Conservation (phyloP, 176 grass and related monocot genomes). For the Oryza rufipogon region DNA sequence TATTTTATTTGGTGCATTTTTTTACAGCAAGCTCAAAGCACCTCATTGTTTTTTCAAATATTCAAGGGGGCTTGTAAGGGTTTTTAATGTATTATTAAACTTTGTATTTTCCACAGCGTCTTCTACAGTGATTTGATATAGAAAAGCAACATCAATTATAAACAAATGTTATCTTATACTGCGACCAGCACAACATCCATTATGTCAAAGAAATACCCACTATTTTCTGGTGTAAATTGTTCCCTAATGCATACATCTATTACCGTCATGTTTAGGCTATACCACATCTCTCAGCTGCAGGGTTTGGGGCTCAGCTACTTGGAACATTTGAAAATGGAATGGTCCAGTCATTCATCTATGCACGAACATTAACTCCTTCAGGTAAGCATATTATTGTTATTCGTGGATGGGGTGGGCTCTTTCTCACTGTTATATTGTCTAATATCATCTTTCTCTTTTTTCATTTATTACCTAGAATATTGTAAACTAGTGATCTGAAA, state of each 20-base stretch:
- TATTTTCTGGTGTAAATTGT: slow-evolving; percentile 23
- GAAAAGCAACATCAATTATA: neutral
- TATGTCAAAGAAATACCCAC: neutral
- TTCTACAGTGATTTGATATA: neutral
- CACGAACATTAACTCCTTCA: slow-evolving; percentile 82
- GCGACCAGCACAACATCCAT: neutral
- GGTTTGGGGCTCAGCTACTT: slow-evolving; percentile 86
- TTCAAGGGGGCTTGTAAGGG: neutral
- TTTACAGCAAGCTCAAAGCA: neutral
- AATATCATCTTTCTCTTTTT: slow-evolving; percentile 18
- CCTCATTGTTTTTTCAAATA: neutral
- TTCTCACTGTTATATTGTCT: slow-evolving; percentile 6
- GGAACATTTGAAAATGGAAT: slow-evolving; percentile 95
- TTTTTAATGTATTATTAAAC: neutral
- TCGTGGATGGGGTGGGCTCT: slow-evolving; percentile 14
- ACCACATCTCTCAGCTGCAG: slow-evolving; percentile 94
- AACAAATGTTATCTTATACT: slow-evolving; percentile 7
- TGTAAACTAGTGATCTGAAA: slow-evolving; percentile 25
- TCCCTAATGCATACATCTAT: slow-evolving; percentile 55
- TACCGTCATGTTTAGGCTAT: slow-evolving; percentile 81
- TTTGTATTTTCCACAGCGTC: neutral
- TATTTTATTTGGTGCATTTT: neutral
- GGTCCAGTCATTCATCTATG: slow-evolving; percentile 94
- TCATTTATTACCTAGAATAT: neutral
- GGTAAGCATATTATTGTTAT: slow-evolving; percentile 50